A percentile compares a stretch with the other conserved stretches of the same genome.
phyloP scores from a whole-genome alignment of 2,329 filamentous ascomycete genomes.

The Neophaeococcomyces mojaviensis region DNA sequence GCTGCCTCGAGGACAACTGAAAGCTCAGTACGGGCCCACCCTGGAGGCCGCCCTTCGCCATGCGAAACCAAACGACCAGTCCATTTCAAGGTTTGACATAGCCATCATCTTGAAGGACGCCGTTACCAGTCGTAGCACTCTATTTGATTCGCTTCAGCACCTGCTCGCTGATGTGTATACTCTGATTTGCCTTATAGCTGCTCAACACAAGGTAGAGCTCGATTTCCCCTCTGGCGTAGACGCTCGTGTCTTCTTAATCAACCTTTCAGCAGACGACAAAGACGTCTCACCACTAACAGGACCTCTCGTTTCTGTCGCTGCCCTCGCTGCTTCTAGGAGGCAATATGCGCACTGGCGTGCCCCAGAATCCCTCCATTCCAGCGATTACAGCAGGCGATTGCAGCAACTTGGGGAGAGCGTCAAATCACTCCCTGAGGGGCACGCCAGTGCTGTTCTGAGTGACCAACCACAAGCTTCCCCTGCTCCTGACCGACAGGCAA shows the following conservation, averaged over 20 bases:
- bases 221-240: constrained; percentile 66
- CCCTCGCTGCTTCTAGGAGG: constrained; percentile 32
- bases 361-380: background rate
- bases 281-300: constrained; percentile 28
- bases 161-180: constrained; percentile 71
- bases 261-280: constrained; percentile 14
- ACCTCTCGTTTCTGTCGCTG: constrained; percentile 43
- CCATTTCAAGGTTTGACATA: constrained; percentile 2
- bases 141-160: constrained; percentile 43
- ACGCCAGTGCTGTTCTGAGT: no score
- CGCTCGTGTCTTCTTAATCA: constrained; percentile 62
- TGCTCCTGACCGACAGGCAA: constrained; percentile 15
- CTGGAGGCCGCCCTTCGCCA: background rate
- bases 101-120: constrained; percentile 1
- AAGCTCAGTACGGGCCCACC: background rate
- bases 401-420: no score
- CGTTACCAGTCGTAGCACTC: constrained; percentile 7
- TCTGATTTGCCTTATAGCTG: constrained; percentile 65
- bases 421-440: no score
- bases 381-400: background rate
- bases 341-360: background rate
- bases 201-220: constrained; percentile 55
- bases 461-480: no score
- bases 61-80: background rate
- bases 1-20: background rate